phyloP scores from a whole-genome alignment of 108 stramenopile genomes.

The Epipyxis sp. region DNA sequence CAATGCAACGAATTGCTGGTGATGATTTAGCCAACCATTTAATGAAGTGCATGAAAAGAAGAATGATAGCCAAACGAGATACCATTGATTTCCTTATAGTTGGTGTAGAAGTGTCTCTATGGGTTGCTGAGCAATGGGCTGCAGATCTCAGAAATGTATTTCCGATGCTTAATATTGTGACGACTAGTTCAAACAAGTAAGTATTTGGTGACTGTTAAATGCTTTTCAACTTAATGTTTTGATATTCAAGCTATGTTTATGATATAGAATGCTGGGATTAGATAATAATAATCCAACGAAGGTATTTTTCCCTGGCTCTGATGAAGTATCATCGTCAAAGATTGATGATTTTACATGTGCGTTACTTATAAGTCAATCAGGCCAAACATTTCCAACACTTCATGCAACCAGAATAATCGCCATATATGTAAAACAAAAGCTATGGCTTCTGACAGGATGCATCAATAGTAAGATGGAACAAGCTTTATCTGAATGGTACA shows the following conservation, averaged over 20 bases:
- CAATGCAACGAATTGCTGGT: not conserved
- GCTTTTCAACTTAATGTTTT: not conserved
- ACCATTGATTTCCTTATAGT: constrained; percentile 66
- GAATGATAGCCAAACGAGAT: not conserved
- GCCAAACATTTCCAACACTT: constrained; percentile 43
- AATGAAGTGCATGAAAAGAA: not conserved
- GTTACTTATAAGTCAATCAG: constrained; percentile 38
- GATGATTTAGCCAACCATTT: not conserved
- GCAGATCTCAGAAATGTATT: constrained; percentile 67
- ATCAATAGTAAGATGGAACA: constrained; percentile 37
- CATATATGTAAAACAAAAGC: not conserved
- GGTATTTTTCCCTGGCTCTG: constrained; percentile 16
- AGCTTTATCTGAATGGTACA: not conserved
- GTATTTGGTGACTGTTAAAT: not conserved
- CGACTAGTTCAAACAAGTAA: constrained; percentile 68
- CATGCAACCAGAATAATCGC: constrained; percentile 33
- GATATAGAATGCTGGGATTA: not conserved
- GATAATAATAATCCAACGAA: not conserved
- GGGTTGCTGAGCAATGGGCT: constrained; percentile 78
- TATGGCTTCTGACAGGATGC: constrained; percentile 36
- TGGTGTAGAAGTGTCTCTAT: constrained; percentile 73
- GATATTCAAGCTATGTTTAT: no score
- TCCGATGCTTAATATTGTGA: constrained; percentile 60
- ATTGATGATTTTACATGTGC: constrained; percentile 14
- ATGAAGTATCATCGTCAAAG: constrained; percentile 2